Conservation (phyloP, 176 grass and related monocot species). For the Triticum turgidum region DNA sequence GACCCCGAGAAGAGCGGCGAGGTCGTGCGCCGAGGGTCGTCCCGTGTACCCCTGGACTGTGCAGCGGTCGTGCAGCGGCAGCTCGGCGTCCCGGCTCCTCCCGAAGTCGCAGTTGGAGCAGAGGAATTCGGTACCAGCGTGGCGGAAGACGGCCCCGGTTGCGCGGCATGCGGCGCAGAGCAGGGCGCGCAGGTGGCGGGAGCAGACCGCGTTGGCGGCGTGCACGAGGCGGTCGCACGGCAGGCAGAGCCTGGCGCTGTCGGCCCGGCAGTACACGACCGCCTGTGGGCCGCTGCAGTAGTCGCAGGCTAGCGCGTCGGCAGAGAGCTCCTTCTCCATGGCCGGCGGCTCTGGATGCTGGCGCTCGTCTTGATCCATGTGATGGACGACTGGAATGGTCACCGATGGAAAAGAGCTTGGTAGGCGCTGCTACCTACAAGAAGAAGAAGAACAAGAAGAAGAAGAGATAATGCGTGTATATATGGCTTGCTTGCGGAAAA, state of each 20-base stretch:
- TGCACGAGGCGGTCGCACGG: slow-evolving; percentile 88
- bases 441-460: not conserved
- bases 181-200: slow-evolving; percentile 71
- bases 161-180: slow-evolving; percentile 69
- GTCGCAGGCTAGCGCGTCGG: slow-evolving; percentile 42
- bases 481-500: slow-evolving; percentile 18
- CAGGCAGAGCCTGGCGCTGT: slow-evolving; percentile 75
- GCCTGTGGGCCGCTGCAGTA: slow-evolving; percentile 50
- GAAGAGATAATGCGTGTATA: not conserved
- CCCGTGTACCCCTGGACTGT: slow-evolving; percentile 39
- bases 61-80: slow-evolving; percentile 32
- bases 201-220: slow-evolving; percentile 89
- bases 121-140: slow-evolving; percentile 41
- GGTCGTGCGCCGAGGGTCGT: slow-evolving; percentile 37
- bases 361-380: slow-evolving; percentile 11
- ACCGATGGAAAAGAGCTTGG: not conserved
- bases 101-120: slow-evolving; percentile 92
- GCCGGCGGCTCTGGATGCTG: not conserved
- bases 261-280: slow-evolving; percentile 81
- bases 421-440: not conserved
- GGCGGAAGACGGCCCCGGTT: slow-evolving; percentile 53
- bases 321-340: not conserved
- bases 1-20: slow-evolving; percentile 49
- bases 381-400: not conserved
- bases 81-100: slow-evolving; percentile 28